phyloP scores from a whole-genome alignment of 495 filamentous ascomycete species.

The Cenococcum geophilum region DNA sequence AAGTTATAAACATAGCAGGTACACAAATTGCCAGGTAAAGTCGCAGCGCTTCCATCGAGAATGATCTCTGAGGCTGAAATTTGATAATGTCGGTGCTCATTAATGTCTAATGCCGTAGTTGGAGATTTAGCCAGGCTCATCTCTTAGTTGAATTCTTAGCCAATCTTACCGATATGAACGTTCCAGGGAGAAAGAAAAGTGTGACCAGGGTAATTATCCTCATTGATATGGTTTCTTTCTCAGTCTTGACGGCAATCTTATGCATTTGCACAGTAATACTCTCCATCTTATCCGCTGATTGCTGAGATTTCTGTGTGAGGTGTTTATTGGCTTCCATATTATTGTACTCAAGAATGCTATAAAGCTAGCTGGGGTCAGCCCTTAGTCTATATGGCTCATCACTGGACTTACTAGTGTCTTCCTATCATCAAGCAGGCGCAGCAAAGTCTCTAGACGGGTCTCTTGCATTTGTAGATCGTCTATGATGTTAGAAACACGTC shows the following conservation, averaged over 20 bases:
- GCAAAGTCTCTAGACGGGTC: slow-evolving; percentile 30
- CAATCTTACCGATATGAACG: slow-evolving; percentile 41
- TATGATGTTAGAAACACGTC: slow-evolving; percentile 23
- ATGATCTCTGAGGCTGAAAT: slow-evolving; percentile 18
- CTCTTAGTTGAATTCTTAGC: not conserved
- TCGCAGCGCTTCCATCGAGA: slow-evolving; percentile 17
- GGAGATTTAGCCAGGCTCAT: no score
- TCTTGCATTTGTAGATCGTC: slow-evolving; percentile 33
- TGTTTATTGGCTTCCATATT: slow-evolving; percentile 34
- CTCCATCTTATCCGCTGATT: slow-evolving; percentile 36
- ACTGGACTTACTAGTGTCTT: slow-evolving; percentile 30
- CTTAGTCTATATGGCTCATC: not conserved
- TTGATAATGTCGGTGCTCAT: slow-evolving; percentile 36
- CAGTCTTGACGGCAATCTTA: slow-evolving; percentile 25
- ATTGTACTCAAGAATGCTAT: slow-evolving; percentile 32
- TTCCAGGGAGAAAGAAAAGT: slow-evolving; percentile 43
- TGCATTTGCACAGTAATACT: slow-evolving; percentile 31
- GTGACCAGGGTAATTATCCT: slow-evolving; percentile 43
- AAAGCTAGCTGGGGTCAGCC: slow-evolving; percentile 28
- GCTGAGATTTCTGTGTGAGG: slow-evolving; percentile 34
- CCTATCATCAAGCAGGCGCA: slow-evolving; percentile 29
- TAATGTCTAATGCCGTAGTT: slow-evolving; percentile 23
- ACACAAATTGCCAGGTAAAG: slow-evolving; percentile 25
- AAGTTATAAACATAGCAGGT: slow-evolving; percentile 15
- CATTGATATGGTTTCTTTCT: slow-evolving; percentile 36